Base-by-base conservation (phyloP, 352 stramenopile species). In the Globisporangium orthogonon region DNA sequence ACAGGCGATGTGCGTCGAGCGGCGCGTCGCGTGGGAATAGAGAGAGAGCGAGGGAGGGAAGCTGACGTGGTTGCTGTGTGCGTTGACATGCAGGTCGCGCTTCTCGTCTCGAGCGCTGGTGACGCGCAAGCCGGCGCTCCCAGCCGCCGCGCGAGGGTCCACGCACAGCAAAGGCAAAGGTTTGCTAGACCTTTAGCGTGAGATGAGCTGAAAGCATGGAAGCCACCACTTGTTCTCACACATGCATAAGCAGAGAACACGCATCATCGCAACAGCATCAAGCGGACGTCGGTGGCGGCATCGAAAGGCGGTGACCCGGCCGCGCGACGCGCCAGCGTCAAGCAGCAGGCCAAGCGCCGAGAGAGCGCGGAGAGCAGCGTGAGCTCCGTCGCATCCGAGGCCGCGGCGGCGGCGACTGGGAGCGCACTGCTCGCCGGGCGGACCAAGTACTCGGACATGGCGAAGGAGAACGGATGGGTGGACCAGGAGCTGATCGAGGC, bases 401-500 rank as follows among this genome's bases (percentile, higher is more conserved):
- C n/a, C n/a, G n/a, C n/a, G 9, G 35, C 11, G 35, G 4, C 35
- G 7, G 35, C 35, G 9, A 2, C 10, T 7, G 14, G 35, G 7
- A 40, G 35, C 35, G 14, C 35, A 10, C 11, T 40, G 35, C 11
- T 40, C 35, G 35, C 35, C 35, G 35, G 35, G 4, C 35, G 35
- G 35, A 40, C 35, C 35, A 14, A 11, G 56, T 91, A 92, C 68
- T 89, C 77, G 4, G 84, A 94, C 3, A 23, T 94, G 5, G 85
- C 81, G 1, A 78, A 71, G 46, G 83, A 94, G 29, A 73, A 83
- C 23, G 80, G 71, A 4, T 88, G 71, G 79, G 78, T 74, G 1
- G 83, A 94, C 49, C 61, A 88, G 52, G 81, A 94, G 50, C 78
- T 94, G 23, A 91, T 94, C 51, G 81, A 93, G 68, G 77, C 74